phyloP scores from a whole-genome alignment of 2,329 filamentous ascomycete genomes.

The Xylaria sp. region DNA sequence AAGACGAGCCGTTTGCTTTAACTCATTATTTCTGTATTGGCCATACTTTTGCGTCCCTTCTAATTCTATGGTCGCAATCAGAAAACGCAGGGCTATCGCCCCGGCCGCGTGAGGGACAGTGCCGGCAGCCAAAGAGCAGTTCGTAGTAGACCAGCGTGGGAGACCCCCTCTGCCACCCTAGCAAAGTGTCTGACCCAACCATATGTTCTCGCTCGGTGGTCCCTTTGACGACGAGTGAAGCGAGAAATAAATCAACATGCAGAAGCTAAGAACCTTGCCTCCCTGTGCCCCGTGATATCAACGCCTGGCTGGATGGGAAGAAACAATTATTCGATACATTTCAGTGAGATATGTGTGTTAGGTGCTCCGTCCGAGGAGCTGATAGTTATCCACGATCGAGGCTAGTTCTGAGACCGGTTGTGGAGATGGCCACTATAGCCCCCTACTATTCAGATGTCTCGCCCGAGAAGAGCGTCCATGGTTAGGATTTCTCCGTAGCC shows the following conservation, averaged over 20 bases:
- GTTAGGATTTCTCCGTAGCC: constrained; percentile 25
- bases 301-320: constrained; percentile 40
- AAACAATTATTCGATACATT: constrained; percentile 36
- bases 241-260: constrained; percentile 26
- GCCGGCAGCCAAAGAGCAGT: background rate
- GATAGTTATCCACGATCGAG: background rate
- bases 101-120: background rate
- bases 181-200: background rate
- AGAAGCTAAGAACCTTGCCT: constrained; percentile 30
- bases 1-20: background rate
- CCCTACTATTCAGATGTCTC: background rate
- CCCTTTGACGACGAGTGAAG: constrained; percentile 16
- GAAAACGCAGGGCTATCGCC: constrained; percentile 13
- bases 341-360: constrained; percentile 21
- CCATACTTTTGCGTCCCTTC: constrained; percentile 1
- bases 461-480: background rate
- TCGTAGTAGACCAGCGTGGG: constrained; percentile 9
- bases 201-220: constrained; percentile 3
- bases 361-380: background rate
- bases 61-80: constrained; percentile 17
- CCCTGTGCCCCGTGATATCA: constrained; percentile 36
- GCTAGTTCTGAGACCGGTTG: background rate
- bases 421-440: background rate
- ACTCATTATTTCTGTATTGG: constrained; percentile 19
- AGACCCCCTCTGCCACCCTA: constrained; percentile 2